Base-by-base conservation (phyloP, 2,329 filamentous ascomycete genomes). In the Fusarium sororula region DNA sequence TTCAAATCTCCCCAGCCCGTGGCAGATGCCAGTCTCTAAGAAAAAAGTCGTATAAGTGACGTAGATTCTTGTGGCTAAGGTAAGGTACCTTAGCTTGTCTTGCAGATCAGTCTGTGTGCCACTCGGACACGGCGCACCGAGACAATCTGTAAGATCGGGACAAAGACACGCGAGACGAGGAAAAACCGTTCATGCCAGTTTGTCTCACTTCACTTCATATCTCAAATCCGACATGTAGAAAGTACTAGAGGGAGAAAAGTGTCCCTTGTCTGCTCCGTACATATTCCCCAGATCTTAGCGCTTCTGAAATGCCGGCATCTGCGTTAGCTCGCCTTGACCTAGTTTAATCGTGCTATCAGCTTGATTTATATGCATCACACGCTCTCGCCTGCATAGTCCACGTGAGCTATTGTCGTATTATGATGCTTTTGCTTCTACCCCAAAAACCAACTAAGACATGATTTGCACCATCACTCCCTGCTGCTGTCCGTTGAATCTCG, bases 81-180 rank as follows among this genome's bases (percentile, higher is more conserved):
- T 35, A 15, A 35, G 32, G 32, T 35, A 35, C 32, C 32, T 35
- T 35, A 35, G 32, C 32, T 68, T 58, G 42, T 63, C 35, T 64
- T 72, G 57, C 53, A 72, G 58, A 50, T 57, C 41, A 54, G 38
- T 37, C 59, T 44, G 41, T 59, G 44, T 48, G 51, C 35, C 44
- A 48, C 61, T 66, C 44, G 42, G 62, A 41, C 55, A 70, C 51
- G 37, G 50, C 39, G 3, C 45, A 61, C 71, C 51, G 59, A 74
- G 72, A 74, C 71, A 74, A 72, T 56, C n/a, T 28, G 32, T 44
- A 39, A 57, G 32, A 50, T 69, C 71, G 71, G 68, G 63, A 58
- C 42, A 72, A 68, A 68, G 58, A 59, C 63, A 72, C 53, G 67
- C 67, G 68, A 74, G 60, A 42, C 44, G 41, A 55, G 6, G 39